These are phyloP conservation scores for Sarocladiaceae sp. DNA, from an alignment of 2,329 filamentous ascomycete species.

Conservation along the genomic window DNA sequence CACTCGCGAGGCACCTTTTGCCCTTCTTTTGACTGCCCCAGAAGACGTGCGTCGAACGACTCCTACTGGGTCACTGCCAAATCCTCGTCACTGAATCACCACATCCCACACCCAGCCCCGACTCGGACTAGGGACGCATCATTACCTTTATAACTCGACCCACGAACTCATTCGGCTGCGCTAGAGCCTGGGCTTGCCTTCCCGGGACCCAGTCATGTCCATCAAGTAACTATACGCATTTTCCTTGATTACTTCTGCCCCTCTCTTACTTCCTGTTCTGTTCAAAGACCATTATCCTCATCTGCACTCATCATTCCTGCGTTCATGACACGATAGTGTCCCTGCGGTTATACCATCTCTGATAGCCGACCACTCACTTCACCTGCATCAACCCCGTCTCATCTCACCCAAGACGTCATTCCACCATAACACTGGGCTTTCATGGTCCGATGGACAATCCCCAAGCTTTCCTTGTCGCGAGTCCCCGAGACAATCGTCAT, in stretches of 20 bases:
- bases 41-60: too few species aligned
- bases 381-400: background rate
- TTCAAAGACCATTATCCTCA: background rate
- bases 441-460: constrained; percentile 33
- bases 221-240: constrained; percentile 9
- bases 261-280: background rate
- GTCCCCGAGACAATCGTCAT: constrained; percentile 24
- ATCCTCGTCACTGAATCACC: too few species aligned
- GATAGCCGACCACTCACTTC: background rate
- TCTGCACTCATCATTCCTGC: background rate
- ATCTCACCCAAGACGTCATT: background rate
- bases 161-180: too few species aligned
- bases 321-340: too few species aligned
- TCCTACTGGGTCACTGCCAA: too few species aligned
- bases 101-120: background rate
- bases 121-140: constrained; percentile 2
- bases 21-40: too few species aligned
- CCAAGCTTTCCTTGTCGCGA: constrained; percentile 34
- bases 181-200: constrained; percentile 2
- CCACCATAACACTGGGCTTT: background rate
- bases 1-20: too few species aligned
- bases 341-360: background rate
- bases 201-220: constrained; percentile 7
- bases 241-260: constrained; percentile 7
- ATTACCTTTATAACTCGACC: constrained; percentile 6